These are phyloP conservation scores for Dipodascus geniculatus DNA, from an alignment of 805 yeast species.

Conservation along the genomic window DNA sequence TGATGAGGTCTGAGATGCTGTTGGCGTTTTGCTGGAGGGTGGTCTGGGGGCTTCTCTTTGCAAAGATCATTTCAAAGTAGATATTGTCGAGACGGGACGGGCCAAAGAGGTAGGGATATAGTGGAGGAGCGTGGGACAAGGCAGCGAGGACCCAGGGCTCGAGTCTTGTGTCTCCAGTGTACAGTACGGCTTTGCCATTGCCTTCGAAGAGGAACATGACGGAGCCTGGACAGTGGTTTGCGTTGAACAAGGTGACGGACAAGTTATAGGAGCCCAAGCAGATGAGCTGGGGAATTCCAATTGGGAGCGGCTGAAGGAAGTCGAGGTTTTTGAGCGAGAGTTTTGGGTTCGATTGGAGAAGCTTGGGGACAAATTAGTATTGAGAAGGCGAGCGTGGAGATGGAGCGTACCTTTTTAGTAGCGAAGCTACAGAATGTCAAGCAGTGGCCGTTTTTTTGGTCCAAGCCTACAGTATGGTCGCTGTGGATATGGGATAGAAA, in stretches of 20 bases:
- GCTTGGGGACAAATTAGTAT: too few species aligned
- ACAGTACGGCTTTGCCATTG: slow-evolving; percentile 27
- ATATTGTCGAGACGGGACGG: slow-evolving; percentile 30
- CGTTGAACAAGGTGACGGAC: slow-evolving; percentile 33
- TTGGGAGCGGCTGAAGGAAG: slow-evolving; percentile 7
- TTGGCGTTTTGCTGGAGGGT: slow-evolving; percentile 31
- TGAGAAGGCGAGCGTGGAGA: not conserved
- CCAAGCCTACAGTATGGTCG: slow-evolving; percentile 42
- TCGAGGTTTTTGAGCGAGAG: too few species aligned
- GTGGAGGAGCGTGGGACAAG: slow-evolving; percentile 28
- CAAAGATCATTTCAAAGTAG: slow-evolving; percentile 46
- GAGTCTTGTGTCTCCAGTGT: slow-evolving; percentile 49
- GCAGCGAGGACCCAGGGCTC: slow-evolving; percentile 40
- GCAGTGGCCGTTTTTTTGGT: slow-evolving; percentile 27
- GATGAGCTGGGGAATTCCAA: slow-evolving; percentile 16
- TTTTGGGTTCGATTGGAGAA: too few species aligned
- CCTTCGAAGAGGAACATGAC: slow-evolving; percentile 40
- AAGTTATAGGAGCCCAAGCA: slow-evolving; percentile 15
- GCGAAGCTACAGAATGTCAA: slow-evolving; percentile 36
- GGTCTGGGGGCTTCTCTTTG: slow-evolving; percentile 36
- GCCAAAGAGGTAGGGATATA: slow-evolving; percentile 33
- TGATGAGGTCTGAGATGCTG: slow-evolving; percentile 29
- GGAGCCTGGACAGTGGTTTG: slow-evolving; percentile 53
- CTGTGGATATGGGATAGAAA: slow-evolving; percentile 43
- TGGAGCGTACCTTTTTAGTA: slow-evolving; percentile 21